Base-by-base conservation (phyloP, 1,284 basidiomycete species). In the Boletellus sp. region DNA sequence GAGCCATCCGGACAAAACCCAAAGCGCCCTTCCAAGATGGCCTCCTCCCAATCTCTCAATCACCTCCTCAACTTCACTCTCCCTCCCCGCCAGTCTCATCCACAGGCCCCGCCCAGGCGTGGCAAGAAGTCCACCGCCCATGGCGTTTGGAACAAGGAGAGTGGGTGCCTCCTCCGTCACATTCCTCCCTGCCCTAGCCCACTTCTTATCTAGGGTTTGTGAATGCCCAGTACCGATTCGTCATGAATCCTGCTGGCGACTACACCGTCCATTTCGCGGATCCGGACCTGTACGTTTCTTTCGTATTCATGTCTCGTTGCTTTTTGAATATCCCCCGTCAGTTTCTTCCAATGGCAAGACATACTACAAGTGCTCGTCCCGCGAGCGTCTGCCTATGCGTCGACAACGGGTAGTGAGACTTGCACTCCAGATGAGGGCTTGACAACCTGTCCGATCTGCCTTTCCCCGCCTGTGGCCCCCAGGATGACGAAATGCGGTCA, bases 401-500 rank as follows among this genome's bases (percentile, higher is more conserved):
- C 77, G 62, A 77, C 80, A 58, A 71, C 77, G 47, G 71, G 73
- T 45, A 71, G 73, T 30, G 73, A 74, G 36, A 60, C 67, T 42
- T 40, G 57, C 35, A 60, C 62, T 11, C 68, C 71, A 54, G 75
- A 74, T 15, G 86, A 89, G 59, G 84, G 84, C 38, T 75, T 81
- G 43, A 86, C 83, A 15, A 86, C 83, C 13, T 99, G 96, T 70
- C 97, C 96, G 4, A 98, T 99, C 58, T 99, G 96, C 72, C 79
- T 99, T 41, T 89, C 89, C 41, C 80, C 91, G 46, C 96, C 95
- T 6, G 85, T 86, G 39, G 93, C 93, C 18, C 92, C 96, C 16
- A 80, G 97, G 44, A 98, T 98, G 91, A 97, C 94, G 44, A 93
- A 92, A 75, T 97, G 94, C 61, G 95, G 94, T 53, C 95, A 97